These are phyloP conservation scores for Pogostemon cablin DNA, from an alignment of 257 asterid genomes.

Conservation along the genomic window DNA sequence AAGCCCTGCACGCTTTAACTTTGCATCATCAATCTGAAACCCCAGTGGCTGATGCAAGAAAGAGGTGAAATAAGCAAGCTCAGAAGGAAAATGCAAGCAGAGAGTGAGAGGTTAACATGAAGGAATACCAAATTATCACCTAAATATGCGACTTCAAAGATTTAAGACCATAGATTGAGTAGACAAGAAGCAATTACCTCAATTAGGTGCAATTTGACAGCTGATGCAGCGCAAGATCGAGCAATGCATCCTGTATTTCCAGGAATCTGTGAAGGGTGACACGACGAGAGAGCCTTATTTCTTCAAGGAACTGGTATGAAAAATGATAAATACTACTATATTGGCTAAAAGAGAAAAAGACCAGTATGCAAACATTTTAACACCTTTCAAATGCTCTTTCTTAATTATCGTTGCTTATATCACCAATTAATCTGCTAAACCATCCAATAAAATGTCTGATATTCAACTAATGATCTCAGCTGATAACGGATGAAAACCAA, in stretches of 20 bases:
- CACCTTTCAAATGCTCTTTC: background rate
- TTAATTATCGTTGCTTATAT: background rate
- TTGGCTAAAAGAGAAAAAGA: conserved; percentile 18
- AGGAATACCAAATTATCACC: background rate
- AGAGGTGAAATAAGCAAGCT: conserved; percentile 18
- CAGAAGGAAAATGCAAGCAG: conserved; percentile 21
- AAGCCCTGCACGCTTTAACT: conserved; percentile 93
- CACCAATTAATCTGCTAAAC: background rate
- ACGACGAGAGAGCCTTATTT: conserved; percentile 32
- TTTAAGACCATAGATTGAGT: no score
- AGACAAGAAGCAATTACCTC: conserved; percentile 51
- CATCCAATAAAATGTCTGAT: no score
- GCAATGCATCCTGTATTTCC: conserved; percentile 97
- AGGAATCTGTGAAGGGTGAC: conserved; percentile 68
- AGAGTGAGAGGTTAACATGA: conserved; percentile 3
- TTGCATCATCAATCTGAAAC: conserved; percentile 80
- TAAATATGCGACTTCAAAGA: background rate
- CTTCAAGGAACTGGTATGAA: conserved; percentile 1
- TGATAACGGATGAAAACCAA: no score
- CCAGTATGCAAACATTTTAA: background rate
- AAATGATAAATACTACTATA: conserved; percentile 10
- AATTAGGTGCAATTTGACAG: conserved; percentile 87
- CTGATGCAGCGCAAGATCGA: conserved; percentile 94
- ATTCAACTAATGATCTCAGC: no score
- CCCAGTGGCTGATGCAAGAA: conserved; percentile 80